Evolutionary conservation across 805 yeast genomes (phyloP).

Genomic region (Brettanomyces anomalus): DNA sequence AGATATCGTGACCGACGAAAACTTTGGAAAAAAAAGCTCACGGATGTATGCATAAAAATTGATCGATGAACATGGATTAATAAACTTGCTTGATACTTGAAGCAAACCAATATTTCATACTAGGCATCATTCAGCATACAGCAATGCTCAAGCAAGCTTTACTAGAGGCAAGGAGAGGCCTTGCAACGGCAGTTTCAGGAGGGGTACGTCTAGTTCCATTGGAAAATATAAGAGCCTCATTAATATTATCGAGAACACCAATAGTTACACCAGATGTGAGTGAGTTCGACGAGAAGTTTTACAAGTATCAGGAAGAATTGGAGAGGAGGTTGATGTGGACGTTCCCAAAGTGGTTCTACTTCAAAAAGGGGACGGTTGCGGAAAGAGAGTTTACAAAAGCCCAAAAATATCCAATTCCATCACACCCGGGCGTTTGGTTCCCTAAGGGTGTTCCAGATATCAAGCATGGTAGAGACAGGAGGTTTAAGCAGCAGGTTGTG

Average conservation of each 20-base stretch:
- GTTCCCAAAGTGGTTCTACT: constrained; percentile 88
- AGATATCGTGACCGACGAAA: too few relatives aligned
- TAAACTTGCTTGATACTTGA: too few relatives aligned
- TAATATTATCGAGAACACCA: constrained; percentile 75
- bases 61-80: too few relatives aligned
- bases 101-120: too few relatives aligned
- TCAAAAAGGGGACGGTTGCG: constrained; percentile 79
- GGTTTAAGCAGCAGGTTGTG: constrained; percentile 67
- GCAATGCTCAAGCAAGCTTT: too few relatives aligned
- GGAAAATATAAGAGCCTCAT: constrained; percentile 32
- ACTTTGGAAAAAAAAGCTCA: too few relatives aligned
- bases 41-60: too few relatives aligned
- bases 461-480: constrained; percentile 81
- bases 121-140: too few relatives aligned
- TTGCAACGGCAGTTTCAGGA: too few relatives aligned
- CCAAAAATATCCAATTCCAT: constrained; percentile 66
- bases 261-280: constrained; percentile 71
- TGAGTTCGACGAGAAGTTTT: constrained; percentile 65
- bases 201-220: too few relatives aligned
- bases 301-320: constrained; percentile 75
- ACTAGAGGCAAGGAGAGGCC: too few relatives aligned
- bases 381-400: constrained; percentile 71
- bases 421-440: constrained; percentile 68
- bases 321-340: constrained; percentile 95
- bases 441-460: constrained; percentile 81